Evolutionary conservation across 2,329 filamentous ascomycete species (phyloP), one percentile per base, ranked within the genome.

Genomic region (Cyphellophora europaea): DNA sequence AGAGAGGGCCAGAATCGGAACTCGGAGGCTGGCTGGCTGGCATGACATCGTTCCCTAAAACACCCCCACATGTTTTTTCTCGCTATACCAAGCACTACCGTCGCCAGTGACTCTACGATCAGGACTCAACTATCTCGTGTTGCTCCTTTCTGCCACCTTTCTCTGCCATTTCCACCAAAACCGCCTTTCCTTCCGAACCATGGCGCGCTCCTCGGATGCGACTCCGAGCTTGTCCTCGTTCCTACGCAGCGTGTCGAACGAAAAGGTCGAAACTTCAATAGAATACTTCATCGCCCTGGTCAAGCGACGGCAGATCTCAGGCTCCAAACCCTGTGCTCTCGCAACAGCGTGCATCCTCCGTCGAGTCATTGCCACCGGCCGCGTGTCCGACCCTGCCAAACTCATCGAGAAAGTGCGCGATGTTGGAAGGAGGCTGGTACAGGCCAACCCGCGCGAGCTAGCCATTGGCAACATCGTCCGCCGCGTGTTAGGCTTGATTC

Each of bases 401-500:
- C 76, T 98, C 33, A 76, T 96, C 40, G 74, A 80, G 49, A 79
- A 84, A 46, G 79, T 98, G 42, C 79, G 83, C 45, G 72, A 78
- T 40, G 78, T 89, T 15, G 91, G 91, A 37, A 73, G 77, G 49
- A 75, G 78, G 36, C 69, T 98, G 28, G 79, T 82, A 21, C 75
- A 81, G 36, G 88, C 91, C 5, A 86, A 93, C 51, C 89, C 89
- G 11, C 76, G 82, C 41, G 91, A 96, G 63, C 79, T 94, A 49
- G 85, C 87, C 4, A 86, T 95, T 29, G 89, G 87, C 34, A 98
- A 98, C 53, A 88, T 98, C 48, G 85, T 95, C 30, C 78, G 88
- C 41, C 79, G 91, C 43, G 83, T 96, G 2, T 67, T 98, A 23
- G 84, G 87, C 28, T 71, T 98, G 44, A 91, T 98, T 45, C 78